phyloP scores from a whole-genome alignment of 306 rosid genomes.

The Vigna unguiculata region DNA sequence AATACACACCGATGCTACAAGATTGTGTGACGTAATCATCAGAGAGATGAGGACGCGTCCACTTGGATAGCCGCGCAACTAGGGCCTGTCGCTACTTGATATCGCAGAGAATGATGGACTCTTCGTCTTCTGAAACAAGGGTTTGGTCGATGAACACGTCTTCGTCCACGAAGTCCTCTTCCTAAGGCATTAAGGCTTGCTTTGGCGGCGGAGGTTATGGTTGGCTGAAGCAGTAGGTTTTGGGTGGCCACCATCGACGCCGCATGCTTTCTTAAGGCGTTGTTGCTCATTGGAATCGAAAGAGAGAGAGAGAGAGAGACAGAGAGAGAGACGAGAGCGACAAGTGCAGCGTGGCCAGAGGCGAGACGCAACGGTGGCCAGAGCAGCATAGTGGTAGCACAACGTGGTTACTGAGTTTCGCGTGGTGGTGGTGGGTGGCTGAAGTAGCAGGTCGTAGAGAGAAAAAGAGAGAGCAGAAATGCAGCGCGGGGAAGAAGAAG shows the following conservation, averaged over 20 bases:
- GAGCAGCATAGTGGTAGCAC: too few species aligned
- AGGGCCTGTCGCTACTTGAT: constrained; percentile 78
- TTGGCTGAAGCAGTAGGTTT: too few species aligned
- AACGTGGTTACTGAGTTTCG: too few species aligned
- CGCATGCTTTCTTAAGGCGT: constrained; percentile 61
- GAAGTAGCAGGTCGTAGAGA: too few species aligned
- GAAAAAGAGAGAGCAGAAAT: too few species aligned
- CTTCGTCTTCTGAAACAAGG: constrained; percentile 75
- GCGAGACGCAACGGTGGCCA: too few species aligned
- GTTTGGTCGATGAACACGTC: constrained; percentile 83
- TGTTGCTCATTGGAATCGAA: constrained; percentile 42
- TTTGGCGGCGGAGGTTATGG: constrained; percentile 57
- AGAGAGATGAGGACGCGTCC: constrained; percentile 84
- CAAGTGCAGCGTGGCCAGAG: too few species aligned
- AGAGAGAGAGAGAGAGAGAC: constrained; percentile 7
- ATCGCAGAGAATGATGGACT: constrained; percentile 82
- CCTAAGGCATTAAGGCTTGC: constrained; percentile 59
- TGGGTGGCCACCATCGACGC: constrained; percentile 52
- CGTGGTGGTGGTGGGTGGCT: too few species aligned
- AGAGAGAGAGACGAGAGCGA: too few species aligned
- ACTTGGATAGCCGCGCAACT: constrained; percentile 72
- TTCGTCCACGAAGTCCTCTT: constrained; percentile 91
- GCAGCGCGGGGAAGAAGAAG: too few species aligned
- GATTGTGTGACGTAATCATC: constrained; percentile 62
- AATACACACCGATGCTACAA: constrained; percentile 63